A percentile compares a stretch with the other conserved stretches of the same genome.
Conservation (phyloP, 495 filamentous ascomycete genomes). For the Daldinia caldariorum region DNA sequence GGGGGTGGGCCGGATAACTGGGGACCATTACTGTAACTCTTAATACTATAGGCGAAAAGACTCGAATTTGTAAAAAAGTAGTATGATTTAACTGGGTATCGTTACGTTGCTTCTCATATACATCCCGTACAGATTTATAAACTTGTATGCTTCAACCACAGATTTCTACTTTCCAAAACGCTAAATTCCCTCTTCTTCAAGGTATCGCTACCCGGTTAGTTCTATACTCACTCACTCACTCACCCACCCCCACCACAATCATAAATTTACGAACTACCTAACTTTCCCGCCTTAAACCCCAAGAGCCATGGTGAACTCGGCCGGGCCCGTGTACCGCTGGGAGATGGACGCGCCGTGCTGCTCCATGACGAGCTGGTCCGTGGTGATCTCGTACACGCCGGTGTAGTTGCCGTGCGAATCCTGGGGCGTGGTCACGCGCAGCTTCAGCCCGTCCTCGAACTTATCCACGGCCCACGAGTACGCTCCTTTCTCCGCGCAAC, state of each 20-base stretch:
- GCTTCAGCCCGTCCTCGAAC: constrained; percentile 14
- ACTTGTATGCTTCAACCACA: background rate
- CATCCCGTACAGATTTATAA: background rate
- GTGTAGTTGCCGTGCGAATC: constrained; percentile 37
- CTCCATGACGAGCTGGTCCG: constrained; percentile 29
- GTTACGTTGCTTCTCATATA: constrained; percentile 1
- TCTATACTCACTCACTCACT: no score
- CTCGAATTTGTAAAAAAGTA: background rate
- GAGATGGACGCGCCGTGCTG: constrained; percentile 23
- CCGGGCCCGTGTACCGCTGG: constrained; percentile 32
- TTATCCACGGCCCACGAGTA: constrained; percentile 30
- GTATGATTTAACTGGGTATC: background rate
- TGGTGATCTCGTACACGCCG: constrained; percentile 19
- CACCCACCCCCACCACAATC: no score
- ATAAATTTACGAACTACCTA: no score
- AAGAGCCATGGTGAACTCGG: constrained; percentile 21
- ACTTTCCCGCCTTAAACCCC: no score
- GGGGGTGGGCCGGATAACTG: no score
- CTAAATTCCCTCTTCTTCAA: background rate
- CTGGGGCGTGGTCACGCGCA: constrained; percentile 30
- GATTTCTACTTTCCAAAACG: background rate
- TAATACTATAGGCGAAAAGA: background rate
- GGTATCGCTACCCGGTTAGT: background rate
- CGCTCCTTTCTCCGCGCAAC: constrained; percentile 22
- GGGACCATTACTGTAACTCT: no score